Percentiles rank a stretch among this genome's conserved stretches.
phyloP scores from a whole-genome alignment of 768 basidiomycete genomes.

The Pulveroboletus sp. region DNA sequence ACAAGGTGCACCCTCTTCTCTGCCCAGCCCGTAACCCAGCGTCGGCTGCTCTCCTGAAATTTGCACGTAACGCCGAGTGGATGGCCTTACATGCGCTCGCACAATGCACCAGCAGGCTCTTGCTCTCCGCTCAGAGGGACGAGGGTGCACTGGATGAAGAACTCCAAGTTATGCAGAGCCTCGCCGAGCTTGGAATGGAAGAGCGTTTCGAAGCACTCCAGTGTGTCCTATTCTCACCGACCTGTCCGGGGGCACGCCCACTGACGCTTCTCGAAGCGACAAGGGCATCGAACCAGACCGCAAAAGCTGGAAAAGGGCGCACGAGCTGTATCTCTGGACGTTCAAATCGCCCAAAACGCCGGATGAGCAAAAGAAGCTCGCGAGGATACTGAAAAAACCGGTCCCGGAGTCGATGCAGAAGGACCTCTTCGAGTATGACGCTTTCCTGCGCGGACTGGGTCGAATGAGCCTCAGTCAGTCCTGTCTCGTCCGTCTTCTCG shows the following conservation, averaged over 20 bases:
- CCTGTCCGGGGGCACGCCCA: neutral
- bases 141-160: constrained; percentile 37
- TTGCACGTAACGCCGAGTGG: constrained; percentile 60
- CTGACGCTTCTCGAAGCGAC: constrained; percentile 20
- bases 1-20: constrained; percentile 62
- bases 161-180: constrained; percentile 51
- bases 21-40: constrained; percentile 76
- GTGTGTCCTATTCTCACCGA: constrained; percentile 2
- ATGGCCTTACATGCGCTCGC: constrained; percentile 68
- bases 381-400: constrained; percentile 48
- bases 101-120: constrained; percentile 59
- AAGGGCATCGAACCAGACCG: constrained; percentile 53
- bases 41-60: constrained; percentile 53
- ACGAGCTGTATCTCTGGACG: constrained; percentile 52
- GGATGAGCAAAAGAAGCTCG: constrained; percentile 54
- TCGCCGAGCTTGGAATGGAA: constrained; percentile 77
- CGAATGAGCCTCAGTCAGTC: constrained; percentile 76
- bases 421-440: constrained; percentile 71
- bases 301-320: constrained; percentile 63
- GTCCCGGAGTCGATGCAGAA: constrained; percentile 45
- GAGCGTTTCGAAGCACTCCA: constrained; percentile 45
- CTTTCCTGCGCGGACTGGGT: constrained; percentile 68
- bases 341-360: constrained; percentile 56
- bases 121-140: constrained; percentile 52
- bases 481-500: neutral